Percentiles rank a stretch among this genome's conserved stretches.
These are phyloP conservation scores for Pisolithus marmoratus DNA, from an alignment of 768 basidiomycete species.

Conservation along the genomic window DNA sequence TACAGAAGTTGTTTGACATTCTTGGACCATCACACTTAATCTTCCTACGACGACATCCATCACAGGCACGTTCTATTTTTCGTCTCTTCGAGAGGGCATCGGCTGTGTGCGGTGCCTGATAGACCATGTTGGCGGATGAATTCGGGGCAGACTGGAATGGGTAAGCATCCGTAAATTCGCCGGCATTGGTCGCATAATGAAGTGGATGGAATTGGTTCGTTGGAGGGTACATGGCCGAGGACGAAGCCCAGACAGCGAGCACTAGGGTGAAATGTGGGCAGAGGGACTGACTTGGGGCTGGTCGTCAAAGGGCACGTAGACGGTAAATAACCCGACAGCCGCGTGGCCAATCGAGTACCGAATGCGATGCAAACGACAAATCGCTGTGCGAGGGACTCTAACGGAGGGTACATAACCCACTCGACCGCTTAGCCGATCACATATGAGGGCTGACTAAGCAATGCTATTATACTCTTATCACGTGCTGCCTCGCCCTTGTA, in stretches of 20 bases:
- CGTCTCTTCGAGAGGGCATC: slow-evolving; percentile 33
- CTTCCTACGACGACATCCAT: slow-evolving; percentile 53
- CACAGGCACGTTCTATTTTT: slow-evolving; percentile 53
- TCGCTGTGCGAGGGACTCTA: too few relatives aligned
- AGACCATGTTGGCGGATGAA: slow-evolving; percentile 6
- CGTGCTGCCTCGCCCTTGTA: too few relatives aligned
- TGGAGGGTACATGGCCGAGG: neutral
- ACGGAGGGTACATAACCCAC: too few relatives aligned
- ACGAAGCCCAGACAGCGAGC: slow-evolving; percentile 16
- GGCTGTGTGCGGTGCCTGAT: slow-evolving; percentile 3
- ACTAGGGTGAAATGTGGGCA: neutral
- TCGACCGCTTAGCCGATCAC: too few relatives aligned
- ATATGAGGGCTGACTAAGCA: too few relatives aligned
- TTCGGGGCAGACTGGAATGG: neutral
- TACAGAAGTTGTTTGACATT: slow-evolving; percentile 45
- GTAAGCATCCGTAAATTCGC: slow-evolving; percentile 21
- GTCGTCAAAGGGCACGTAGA: neutral
- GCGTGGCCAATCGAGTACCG: too few relatives aligned
- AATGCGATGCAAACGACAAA: too few relatives aligned
- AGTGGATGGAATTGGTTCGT: neutral
- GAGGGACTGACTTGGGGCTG: neutral
- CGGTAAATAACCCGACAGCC: neutral
- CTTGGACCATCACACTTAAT: slow-evolving; percentile 57
- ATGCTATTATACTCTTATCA: too few relatives aligned
- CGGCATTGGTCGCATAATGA: slow-evolving; percentile 17